Evolutionary conservation across 495 filamentous ascomycete genomes (phyloP).

Genomic region (Rhypophila decipiens): DNA sequence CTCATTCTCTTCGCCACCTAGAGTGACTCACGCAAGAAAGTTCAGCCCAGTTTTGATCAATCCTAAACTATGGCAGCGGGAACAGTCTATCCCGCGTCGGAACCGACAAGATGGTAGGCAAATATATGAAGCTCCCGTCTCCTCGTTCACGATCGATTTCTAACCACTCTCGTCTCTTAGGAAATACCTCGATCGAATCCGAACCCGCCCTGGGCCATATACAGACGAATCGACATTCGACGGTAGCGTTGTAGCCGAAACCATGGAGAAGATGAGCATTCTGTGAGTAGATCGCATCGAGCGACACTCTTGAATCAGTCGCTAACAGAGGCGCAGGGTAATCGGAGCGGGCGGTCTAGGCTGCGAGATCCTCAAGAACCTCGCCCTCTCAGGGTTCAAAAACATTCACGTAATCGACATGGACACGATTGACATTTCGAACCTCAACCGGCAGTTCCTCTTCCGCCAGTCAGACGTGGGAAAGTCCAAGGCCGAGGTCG

Average conservation of each 20-base stretch:
- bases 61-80: constrained; percentile 24
- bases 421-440: constrained; percentile 98
- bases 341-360: constrained; percentile 86
- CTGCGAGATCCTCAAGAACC: constrained; percentile 95
- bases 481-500: constrained; percentile 87
- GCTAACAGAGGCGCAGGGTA: too few relatives aligned
- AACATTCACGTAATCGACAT: constrained; percentile 99
- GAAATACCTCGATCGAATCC: constrained; percentile 74
- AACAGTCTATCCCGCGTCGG: constrained; percentile 16
- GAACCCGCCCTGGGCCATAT: constrained; percentile 70
- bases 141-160: too few relatives aligned
- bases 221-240: constrained; percentile 66
- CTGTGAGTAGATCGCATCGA: constrained; percentile 14
- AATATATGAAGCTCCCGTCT: neutral
- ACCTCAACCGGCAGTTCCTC: constrained; percentile 96
- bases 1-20: too few relatives aligned
- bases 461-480: constrained; percentile 92
- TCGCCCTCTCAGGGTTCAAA: constrained; percentile 91
- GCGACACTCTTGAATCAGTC: too few relatives aligned
- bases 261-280: constrained; percentile 46
- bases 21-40: too few relatives aligned
- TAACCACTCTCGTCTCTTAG: constrained; percentile 20
- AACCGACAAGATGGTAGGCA: constrained; percentile 23
- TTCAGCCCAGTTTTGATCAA: too few relatives aligned
- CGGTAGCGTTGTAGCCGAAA: constrained; percentile 50